Evolutionary conservation across 2,329 filamentous ascomycete species (phyloP).

Genomic region (Colletotrichum noveboracense): DNA sequence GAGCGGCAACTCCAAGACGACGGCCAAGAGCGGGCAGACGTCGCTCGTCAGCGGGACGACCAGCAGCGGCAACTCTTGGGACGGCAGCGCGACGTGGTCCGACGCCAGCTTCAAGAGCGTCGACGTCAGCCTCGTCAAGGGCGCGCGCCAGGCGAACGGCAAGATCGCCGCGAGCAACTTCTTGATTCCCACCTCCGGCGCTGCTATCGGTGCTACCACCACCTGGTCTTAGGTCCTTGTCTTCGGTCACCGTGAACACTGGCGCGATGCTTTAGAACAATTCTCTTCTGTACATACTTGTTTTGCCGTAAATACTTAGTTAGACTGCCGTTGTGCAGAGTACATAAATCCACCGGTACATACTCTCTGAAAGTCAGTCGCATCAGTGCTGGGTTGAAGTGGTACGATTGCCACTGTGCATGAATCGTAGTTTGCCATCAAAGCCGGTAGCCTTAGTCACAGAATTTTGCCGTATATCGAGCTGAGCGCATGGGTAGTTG

Average conservation of each 20-base stretch:
- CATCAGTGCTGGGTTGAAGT: not conserved
- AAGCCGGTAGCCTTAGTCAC: not conserved
- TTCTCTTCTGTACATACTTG: not conserved
- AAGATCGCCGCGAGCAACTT: constrained; percentile 46
- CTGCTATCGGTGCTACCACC: constrained; percentile 43
- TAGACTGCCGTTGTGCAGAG: not conserved
- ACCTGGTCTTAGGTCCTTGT: constrained; percentile 5
- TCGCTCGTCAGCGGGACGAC: constrained; percentile 25
- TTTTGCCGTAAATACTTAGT: constrained; percentile 6
- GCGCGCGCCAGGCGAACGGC: constrained; percentile 39
- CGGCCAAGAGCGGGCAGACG: constrained; percentile 26
- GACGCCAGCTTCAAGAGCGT: constrained; percentile 37
- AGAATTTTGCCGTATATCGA: not conserved
- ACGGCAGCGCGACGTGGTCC: constrained; percentile 35
- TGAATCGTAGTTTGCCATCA: not conserved
- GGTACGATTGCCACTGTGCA: not conserved
- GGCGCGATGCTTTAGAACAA: not conserved
- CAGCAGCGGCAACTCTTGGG: constrained; percentile 47
- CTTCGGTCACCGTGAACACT: not conserved
- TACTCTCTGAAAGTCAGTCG: not conserved
- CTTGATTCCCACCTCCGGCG: constrained; percentile 41
- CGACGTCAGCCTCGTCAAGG: constrained; percentile 37
- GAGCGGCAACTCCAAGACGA: constrained; percentile 30
- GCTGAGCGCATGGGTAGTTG: not conserved
- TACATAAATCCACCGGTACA: constrained; percentile 3